These are phyloP conservation scores for Monilinia fructicola DNA, from an alignment of 2,329 filamentous ascomycete genomes.

Conservation along the genomic window DNA sequence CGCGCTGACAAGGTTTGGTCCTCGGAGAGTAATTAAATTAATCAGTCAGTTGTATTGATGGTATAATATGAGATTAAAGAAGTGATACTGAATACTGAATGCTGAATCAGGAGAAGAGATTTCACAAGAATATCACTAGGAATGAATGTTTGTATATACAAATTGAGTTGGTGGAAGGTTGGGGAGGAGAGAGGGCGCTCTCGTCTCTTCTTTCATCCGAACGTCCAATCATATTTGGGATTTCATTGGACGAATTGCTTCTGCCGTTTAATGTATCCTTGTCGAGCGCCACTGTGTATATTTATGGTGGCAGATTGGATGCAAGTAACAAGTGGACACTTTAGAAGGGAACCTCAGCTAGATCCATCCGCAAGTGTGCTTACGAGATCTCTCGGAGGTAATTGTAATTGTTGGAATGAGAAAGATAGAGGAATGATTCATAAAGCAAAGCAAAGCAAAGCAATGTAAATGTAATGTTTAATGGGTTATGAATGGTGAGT, in stretches of 20 bases:
- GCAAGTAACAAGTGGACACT: not conserved
- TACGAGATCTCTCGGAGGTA: conserved; percentile 1
- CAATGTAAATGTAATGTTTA: too few species aligned
- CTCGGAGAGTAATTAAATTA: not conserved
- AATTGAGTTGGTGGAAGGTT: not conserved
- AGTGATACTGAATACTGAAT: not conserved
- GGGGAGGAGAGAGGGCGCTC: not conserved
- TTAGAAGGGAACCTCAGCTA: too few species aligned
- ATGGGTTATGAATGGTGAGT: too few species aligned
- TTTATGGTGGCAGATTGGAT: conserved; percentile 13
- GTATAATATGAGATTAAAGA: not conserved
- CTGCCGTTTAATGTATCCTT: not conserved
- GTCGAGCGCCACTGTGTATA: conserved; percentile 21
- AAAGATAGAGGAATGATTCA: too few species aligned
- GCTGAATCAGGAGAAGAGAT: not conserved
- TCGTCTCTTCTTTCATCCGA: not conserved
- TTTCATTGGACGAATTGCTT: conserved; percentile 20
- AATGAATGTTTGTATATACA: conserved; percentile 1
- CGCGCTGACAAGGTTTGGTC: conserved; percentile 12
- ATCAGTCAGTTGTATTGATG: not conserved
- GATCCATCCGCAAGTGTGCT: not conserved
- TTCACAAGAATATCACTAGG: not conserved
- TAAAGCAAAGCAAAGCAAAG: too few species aligned
- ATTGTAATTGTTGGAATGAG: too few species aligned
- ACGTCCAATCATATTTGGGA: not conserved